Percentiles rank a stretch among this genome's conserved stretches.
These are phyloP conservation scores for Rhodotorula sp. DNA, from an alignment of 1,284 basidiomycete genomes.

Conservation along the genomic window DNA sequence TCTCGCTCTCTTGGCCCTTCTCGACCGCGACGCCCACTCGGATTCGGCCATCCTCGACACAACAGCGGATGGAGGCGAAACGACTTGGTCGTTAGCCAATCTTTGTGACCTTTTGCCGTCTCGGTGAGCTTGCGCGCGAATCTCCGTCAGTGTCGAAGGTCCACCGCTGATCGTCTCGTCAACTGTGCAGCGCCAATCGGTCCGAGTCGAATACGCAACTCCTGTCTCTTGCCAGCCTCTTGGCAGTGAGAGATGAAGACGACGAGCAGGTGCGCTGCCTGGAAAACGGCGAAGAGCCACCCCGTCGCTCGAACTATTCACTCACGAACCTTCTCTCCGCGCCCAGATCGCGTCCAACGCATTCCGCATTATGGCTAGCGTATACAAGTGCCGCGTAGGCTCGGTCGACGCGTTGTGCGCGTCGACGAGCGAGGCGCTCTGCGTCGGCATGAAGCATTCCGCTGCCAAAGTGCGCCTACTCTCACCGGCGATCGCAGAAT, in stretches of 20 bases:
- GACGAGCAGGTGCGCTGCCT: conserved; percentile 14
- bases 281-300: too few relatives aligned
- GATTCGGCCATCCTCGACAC: too few relatives aligned
- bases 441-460: neutral
- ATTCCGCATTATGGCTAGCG: conserved; percentile 13
- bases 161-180: too few relatives aligned
- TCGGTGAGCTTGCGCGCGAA: neutral
- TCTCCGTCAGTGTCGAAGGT: too few relatives aligned
- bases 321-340: neutral
- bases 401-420: too few relatives aligned
- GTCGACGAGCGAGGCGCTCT: neutral
- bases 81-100: conserved; percentile 32
- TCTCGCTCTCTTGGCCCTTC: neutral
- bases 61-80: neutral
- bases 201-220: neutral
- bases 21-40: neutral
- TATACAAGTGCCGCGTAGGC: neutral
- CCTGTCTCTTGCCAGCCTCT: neutral
- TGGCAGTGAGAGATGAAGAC: neutral
- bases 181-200: too few relatives aligned
- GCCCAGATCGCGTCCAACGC: conserved; percentile 8
- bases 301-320: fast-evolving
- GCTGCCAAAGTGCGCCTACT: conserved; percentile 14
- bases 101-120: conserved; percentile 16
- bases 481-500: fast-evolving